phyloP scores from a whole-genome alignment of 176 grass and related monocot genomes.

The Aegilops sharonensis region DNA sequence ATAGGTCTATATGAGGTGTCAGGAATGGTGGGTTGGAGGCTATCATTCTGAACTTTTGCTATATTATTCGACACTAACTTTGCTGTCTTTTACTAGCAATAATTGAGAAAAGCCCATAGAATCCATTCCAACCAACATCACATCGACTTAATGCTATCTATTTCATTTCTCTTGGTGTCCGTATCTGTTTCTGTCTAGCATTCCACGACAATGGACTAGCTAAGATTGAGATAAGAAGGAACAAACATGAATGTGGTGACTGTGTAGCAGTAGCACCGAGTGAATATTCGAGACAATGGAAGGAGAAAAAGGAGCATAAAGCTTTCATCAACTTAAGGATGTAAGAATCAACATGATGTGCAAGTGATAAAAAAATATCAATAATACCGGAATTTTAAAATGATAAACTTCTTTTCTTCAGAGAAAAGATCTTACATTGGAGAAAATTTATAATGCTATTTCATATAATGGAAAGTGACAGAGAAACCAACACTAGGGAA shows the following conservation, averaged over 20 bases:
- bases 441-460: not conserved
- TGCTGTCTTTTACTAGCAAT: conserved; percentile 39
- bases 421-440: not conserved
- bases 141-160: conserved; percentile 30
- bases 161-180: not conserved
- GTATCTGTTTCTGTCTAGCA: conserved; percentile 25
- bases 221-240: conserved; percentile 48
- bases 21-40: not conserved
- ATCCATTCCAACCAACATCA: conserved; percentile 48
- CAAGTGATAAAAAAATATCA: conserved; percentile 7
- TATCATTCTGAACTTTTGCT: conserved; percentile 25
- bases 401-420: not conserved
- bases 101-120: conserved; percentile 37
- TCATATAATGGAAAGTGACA: not conserved
- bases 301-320: conserved; percentile 38
- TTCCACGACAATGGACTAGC: not conserved
- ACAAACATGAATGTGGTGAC: conserved; percentile 31
- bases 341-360: conserved; percentile 15
- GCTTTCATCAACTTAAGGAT: conserved; percentile 16
- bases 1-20: not conserved
- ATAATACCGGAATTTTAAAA: conserved; percentile 9
- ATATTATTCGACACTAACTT: conserved; percentile 44
- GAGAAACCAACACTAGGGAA: not conserved
- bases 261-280: conserved; percentile 6
- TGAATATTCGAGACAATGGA: conserved; percentile 44